Evolutionary conservation across 129 eudicot genomes (phyloP), one percentile per base, ranked within the genome.

Genomic region (Centaurea solstitialis): DNA sequence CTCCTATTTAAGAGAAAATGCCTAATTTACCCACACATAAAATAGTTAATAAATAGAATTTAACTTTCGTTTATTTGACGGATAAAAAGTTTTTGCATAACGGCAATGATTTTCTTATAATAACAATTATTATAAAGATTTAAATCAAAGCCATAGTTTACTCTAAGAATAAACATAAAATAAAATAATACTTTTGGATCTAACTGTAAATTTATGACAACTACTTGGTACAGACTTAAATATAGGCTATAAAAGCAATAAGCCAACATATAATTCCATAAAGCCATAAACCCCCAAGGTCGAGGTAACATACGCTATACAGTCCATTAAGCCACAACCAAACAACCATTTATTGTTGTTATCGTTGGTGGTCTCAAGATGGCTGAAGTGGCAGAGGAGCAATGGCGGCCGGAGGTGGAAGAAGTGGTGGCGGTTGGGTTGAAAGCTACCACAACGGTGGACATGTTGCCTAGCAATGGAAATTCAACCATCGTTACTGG

Each of bases 231-330:
- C 50, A 38, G 59, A 68, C 20, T 75, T 75, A 53, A 68, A 47
- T 57, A 22, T 78, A 69, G 15, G 70, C 81, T 82, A 82, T 82
- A 82, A 76, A 82, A 68, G 76, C 85, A 68, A 7, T 64, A 72
- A 82, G 23, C 24, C 30, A 71, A 76, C n/a, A 43, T 62, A 53
- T 62, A 53, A 3, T 4, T 50, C 61, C 13, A 39, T 61, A 80
- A 28, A 26, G 64, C 80, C 75, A 75, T 10, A 68, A 68, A 47
- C 57, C 35, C 38, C 62, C 70, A 75, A 81, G 72, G 45, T 50
- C 23, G 13, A 40, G 28, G 10, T 26, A 26, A 26, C 2, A 26
- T 26, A 26, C 1, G 1, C 30, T 26, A 1, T 9, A 43, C 37
- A 33, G 37, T 5, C 4, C 37, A 33, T 33, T 33, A 33, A 33